Evolutionary conservation across 2,329 filamentous ascomycete genomes (phyloP).

Genomic region (Didymella keratinophila): DNA sequence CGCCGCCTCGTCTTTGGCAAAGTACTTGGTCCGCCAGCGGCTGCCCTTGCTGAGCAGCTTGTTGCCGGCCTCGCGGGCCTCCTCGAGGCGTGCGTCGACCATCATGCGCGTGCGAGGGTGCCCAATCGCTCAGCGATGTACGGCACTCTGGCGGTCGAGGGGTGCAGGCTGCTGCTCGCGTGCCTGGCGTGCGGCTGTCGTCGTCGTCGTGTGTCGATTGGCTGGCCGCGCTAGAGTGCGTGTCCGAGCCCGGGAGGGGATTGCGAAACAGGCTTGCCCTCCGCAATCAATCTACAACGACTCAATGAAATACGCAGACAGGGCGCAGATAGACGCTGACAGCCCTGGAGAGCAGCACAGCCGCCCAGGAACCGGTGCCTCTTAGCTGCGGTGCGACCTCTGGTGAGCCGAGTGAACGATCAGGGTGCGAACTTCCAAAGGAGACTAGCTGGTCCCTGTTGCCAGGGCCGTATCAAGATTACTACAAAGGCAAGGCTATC

Average conservation of each 20-base stretch:
- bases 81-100: constrained; percentile 40
- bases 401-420: constrained; percentile 1
- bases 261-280: constrained; percentile 3
- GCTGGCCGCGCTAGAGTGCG: constrained; percentile 12
- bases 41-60: constrained; percentile 52
- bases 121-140: constrained; percentile 17
- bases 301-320: neutral
- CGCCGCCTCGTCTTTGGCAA: constrained; percentile 50
- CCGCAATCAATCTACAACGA: neutral
- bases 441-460: constrained; percentile 1
- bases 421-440: neutral
- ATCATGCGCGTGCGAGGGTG: constrained; percentile 24
- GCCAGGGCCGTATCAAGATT: constrained; percentile 12
- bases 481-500: neutral
- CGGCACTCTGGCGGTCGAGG: neutral
- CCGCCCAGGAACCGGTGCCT: constrained; percentile 16
- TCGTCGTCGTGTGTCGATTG: constrained; percentile 3
- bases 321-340: neutral
- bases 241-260: constrained; percentile 1
- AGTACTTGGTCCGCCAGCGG: constrained; percentile 62
- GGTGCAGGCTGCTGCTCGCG: constrained; percentile 12
- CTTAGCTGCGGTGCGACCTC: constrained; percentile 15
- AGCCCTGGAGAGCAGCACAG: neutral
- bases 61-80: constrained; percentile 29
- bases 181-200: constrained; percentile 12